A percentile compares a stretch with the other conserved stretches of the same genome.
Conservation (phyloP, 257 asterid species). For the Petrea volubilis region DNA sequence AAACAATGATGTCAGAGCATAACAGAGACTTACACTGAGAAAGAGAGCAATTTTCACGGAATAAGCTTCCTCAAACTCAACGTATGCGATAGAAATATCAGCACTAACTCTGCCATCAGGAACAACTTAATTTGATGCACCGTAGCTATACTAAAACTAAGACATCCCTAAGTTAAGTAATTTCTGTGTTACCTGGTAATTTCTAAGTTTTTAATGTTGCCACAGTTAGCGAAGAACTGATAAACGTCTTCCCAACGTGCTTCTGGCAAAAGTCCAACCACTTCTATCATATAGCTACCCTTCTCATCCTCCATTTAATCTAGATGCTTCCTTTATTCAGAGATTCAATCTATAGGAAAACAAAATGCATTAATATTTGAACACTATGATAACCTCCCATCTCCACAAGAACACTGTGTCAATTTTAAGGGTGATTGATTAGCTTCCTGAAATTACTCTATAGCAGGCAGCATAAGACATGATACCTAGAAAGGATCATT, state of each 20-base stretch:
- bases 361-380: background rate
- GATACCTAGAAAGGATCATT: background rate
- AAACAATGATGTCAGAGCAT: background rate
- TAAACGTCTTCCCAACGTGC: constrained; percentile 46
- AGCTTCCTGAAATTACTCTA: background rate
- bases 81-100: constrained; percentile 42
- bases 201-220: constrained; percentile 46
- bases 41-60: constrained; percentile 57
- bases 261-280: constrained; percentile 53
- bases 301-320: constrained; percentile 22
- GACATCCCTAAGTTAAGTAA: background rate
- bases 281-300: constrained; percentile 50
- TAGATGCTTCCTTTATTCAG: constrained; percentile 1
- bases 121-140: background rate
- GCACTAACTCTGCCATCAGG: constrained; percentile 41
- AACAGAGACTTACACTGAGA: constrained; percentile 49
- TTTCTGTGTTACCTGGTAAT: constrained; percentile 38
- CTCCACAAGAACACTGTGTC: background rate
- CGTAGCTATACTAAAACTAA: background rate
- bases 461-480: background rate
- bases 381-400: background rate
- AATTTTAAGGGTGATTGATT: background rate
- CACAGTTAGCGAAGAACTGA: constrained; percentile 64
- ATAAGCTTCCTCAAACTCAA: constrained; percentile 55
- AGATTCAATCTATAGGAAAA: background rate